Conservation (phyloP, 495 filamentous ascomycete species). For the Lasiosphaeris hirsuta region DNA sequence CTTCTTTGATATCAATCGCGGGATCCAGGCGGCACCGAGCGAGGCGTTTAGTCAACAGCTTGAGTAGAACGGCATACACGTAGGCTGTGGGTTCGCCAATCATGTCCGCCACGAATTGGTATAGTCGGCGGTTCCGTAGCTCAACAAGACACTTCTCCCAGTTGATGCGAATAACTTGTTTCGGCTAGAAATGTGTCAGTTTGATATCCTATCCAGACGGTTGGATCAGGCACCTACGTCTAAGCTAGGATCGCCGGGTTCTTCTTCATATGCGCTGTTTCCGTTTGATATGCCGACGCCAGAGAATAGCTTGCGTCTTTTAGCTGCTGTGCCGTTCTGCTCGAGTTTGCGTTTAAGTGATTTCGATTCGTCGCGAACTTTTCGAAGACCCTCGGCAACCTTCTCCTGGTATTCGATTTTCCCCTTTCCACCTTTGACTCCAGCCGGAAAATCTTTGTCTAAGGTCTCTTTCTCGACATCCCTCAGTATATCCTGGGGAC, state of each 20-base stretch:
- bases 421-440: constrained; percentile 52
- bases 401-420: constrained; percentile 51
- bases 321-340: constrained; percentile 37
- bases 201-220: no score
- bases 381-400: constrained; percentile 52
- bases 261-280: constrained; percentile 34
- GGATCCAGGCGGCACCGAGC: constrained; percentile 59
- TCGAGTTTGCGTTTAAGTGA: constrained; percentile 50
- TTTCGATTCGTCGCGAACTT: constrained; percentile 44
- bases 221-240: constrained; percentile 27
- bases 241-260: constrained; percentile 33
- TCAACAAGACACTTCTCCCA: constrained; percentile 79
- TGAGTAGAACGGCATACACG: constrained; percentile 72
- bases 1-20: constrained; percentile 51
- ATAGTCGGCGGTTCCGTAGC: constrained; percentile 73
- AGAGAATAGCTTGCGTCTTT: constrained; percentile 47
- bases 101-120: constrained; percentile 55
- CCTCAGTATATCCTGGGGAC: constrained; percentile 35
- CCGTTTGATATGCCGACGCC: constrained; percentile 29
- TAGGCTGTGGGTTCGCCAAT: constrained; percentile 63
- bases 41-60: constrained; percentile 63
- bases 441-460: constrained; percentile 35
- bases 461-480: constrained; percentile 41
- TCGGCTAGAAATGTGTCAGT: constrained; percentile 37
- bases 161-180: constrained; percentile 75